A percentile compares a stretch with the other conserved stretches of the same genome.
These are phyloP conservation scores for Bassia scoparia DNA, from an alignment of 148 eudicot genomes.

Conservation along the genomic window DNA sequence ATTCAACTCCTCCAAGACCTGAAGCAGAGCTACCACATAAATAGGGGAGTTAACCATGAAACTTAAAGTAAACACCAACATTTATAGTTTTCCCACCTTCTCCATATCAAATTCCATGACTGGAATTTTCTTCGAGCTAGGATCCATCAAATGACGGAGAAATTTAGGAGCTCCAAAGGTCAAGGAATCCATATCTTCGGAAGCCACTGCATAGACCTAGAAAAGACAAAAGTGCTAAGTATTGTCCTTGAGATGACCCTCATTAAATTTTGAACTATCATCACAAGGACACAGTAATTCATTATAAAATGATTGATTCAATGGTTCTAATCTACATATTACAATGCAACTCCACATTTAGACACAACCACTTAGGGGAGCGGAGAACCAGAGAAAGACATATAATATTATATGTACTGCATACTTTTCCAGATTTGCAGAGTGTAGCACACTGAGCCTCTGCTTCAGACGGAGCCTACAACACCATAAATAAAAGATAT, in stretches of 20 bases:
- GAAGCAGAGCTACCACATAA: slow-evolving; percentile 21
- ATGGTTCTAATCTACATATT: no score
- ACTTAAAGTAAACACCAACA: neutral
- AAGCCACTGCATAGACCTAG: slow-evolving; percentile 96
- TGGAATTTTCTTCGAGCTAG: slow-evolving; percentile 89
- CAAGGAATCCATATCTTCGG: slow-evolving; percentile 97
- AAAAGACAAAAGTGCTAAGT: slow-evolving; percentile 1
- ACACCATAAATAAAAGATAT: slow-evolving; percentile 20
- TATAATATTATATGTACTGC: slow-evolving; percentile 13
- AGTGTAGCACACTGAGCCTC: slow-evolving; percentile 98
- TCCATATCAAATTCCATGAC: slow-evolving; percentile 96
- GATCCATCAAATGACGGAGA: slow-evolving; percentile 97
- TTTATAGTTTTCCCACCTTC: slow-evolving; percentile 47
- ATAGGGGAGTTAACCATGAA: neutral
- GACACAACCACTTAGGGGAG: neutral
- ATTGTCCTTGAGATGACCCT: slow-evolving; percentile 1
- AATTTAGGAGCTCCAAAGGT: slow-evolving; percentile 96
- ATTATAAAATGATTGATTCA: neutral
- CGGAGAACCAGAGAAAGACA: neutral
- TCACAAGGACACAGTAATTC: neutral
- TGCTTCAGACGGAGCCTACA: slow-evolving; percentile 97
- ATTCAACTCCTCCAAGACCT: slow-evolving; percentile 86
- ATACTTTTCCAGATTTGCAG: slow-evolving; percentile 86
- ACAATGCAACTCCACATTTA: neutral
- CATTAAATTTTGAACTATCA: neutral